These are phyloP conservation scores for Ilyonectria destructans DNA, from an alignment of 2,329 filamentous ascomycete genomes.

Conservation along the genomic window DNA sequence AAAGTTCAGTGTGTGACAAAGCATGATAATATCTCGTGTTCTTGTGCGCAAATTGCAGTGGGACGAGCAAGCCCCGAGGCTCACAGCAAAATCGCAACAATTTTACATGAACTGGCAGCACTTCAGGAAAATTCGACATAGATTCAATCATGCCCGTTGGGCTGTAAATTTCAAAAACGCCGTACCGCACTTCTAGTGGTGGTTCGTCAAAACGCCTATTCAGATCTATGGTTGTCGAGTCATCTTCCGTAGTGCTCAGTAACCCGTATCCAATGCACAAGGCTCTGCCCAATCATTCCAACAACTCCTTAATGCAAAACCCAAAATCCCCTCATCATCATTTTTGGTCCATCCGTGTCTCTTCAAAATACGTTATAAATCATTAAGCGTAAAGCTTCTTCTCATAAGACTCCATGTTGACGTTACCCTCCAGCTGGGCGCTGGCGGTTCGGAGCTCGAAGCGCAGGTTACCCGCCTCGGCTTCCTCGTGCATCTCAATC, in stretches of 20 bases:
- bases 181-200: constrained; percentile 49
- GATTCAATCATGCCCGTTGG: constrained; percentile 46
- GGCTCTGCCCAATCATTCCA: constrained; percentile 14
- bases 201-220: constrained; percentile 51
- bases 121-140: constrained; percentile 39
- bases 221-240: constrained; percentile 47
- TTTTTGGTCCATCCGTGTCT: constrained; percentile 35
- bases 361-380: constrained; percentile 41
- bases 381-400: constrained; percentile 97
- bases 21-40: not conserved
- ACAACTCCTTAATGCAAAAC: constrained; percentile 37
- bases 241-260: constrained; percentile 26
- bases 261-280: constrained; percentile 40
- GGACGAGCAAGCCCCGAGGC: not conserved
- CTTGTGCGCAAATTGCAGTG: not conserved
- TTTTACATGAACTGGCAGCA: constrained; percentile 43
- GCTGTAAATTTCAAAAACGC: constrained; percentile 42
- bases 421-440: constrained; percentile 95
- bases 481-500: constrained; percentile 81
- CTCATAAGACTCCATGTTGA: constrained; percentile 99
- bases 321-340: constrained; percentile 34
- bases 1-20: not conserved
- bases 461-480: constrained; percentile 82
- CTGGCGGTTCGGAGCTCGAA: constrained; percentile 97
- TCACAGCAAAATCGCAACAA: not conserved